These are phyloP conservation scores for Sugiyamaella americana DNA, from an alignment of 805 yeast genomes.

Conservation along the genomic window DNA sequence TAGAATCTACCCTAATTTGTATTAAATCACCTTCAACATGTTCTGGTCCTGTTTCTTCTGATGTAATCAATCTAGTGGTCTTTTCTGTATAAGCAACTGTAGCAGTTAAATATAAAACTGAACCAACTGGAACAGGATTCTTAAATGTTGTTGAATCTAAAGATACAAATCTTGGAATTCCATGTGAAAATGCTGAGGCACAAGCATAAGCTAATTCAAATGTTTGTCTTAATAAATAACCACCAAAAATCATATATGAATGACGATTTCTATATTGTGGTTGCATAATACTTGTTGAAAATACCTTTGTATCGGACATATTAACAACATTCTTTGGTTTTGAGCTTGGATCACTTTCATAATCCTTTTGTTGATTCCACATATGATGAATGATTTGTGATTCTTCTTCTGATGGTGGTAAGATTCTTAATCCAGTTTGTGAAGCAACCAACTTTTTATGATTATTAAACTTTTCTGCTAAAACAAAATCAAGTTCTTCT, in stretches of 20 bases:
- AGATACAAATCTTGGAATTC: slow-evolving; percentile 83
- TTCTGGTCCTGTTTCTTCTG: slow-evolving; percentile 15
- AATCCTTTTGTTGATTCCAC: slow-evolving; percentile 44
- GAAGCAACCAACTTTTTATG: slow-evolving; percentile 76
- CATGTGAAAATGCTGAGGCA: slow-evolving; percentile 80
- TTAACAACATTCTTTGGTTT: slow-evolving; percentile 49
- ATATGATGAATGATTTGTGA: slow-evolving; percentile 67
- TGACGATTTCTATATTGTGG: slow-evolving; percentile 95
- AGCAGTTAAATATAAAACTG: slow-evolving; percentile 77
- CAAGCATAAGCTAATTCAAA: slow-evolving; percentile 92
- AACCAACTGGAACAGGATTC: slow-evolving; percentile 94
- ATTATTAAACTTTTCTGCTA: slow-evolving; percentile 87
- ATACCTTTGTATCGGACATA: slow-evolving; percentile 66
- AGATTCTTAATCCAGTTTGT: slow-evolving; percentile 51
- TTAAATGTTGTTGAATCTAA: slow-evolving; percentile 87
- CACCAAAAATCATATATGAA: slow-evolving; percentile 92
- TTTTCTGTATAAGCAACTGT: slow-evolving; percentile 83
- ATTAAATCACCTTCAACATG: slow-evolving; percentile 60
- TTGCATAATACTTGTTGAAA: slow-evolving; percentile 85
- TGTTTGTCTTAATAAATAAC: slow-evolving; percentile 84
- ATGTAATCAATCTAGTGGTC: slow-evolving; percentile 35
- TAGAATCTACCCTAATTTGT: slow-evolving; percentile 84
- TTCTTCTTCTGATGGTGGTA: slow-evolving; percentile 73
- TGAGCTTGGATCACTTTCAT: slow-evolving; percentile 25
- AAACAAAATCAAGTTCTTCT: slow-evolving; percentile 77